phyloP scores from a whole-genome alignment of 2,329 filamentous ascomycete genomes.

The Beauveria sp. region DNA sequence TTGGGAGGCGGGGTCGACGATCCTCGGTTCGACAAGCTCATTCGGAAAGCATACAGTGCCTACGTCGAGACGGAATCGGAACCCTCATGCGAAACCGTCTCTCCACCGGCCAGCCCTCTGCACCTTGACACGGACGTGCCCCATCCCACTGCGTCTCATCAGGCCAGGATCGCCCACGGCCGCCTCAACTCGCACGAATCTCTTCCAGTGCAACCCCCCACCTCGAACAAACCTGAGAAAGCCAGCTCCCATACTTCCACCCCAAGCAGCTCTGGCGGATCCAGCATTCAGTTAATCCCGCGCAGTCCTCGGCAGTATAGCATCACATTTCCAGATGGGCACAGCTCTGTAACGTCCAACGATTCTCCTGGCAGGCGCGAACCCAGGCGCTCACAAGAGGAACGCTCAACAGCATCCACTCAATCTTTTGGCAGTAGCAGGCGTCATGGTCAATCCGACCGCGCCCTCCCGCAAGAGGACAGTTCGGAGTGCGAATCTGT shows the following conservation, averaged over 20 bases:
- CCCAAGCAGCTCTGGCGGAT: neutral
- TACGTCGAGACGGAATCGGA: neutral
- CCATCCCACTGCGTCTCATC: neutral
- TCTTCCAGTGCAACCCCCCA: neutral
- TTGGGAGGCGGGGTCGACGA: conserved; percentile 25
- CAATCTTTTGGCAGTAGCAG: no score
- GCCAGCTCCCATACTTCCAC: neutral
- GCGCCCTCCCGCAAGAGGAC: no score
- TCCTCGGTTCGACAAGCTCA: conserved; percentile 21
- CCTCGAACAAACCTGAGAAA: neutral
- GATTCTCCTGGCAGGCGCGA: no score
- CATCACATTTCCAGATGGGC: no score
- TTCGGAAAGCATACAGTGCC: neutral
- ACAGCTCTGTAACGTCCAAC: no score
- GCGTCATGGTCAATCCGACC: no score
- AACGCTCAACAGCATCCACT: no score
- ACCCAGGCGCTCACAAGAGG: no score
- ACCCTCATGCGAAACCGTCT: neutral
- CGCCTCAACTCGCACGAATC: neutral
- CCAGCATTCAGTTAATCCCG: neutral
- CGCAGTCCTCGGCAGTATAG: neutral
- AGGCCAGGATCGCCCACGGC: neutral
- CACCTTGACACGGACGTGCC: neutral
- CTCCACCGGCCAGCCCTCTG: neutral
- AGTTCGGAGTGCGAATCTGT: no score